Base-by-base conservation (phyloP, 2,329 filamentous ascomycete genomes). In the Chalara sp. region DNA sequence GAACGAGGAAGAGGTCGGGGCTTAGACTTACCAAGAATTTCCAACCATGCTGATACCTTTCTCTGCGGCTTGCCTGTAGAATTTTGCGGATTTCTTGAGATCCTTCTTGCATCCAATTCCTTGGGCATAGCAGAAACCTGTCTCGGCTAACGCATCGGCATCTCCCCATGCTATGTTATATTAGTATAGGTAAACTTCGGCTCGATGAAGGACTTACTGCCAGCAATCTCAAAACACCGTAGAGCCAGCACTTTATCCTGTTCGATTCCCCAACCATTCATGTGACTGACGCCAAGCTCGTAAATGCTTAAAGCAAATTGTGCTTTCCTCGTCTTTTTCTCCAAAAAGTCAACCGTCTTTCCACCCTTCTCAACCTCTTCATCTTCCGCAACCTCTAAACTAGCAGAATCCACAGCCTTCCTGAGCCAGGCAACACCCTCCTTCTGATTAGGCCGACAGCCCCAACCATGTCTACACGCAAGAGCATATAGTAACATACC, bases 31-130 rank as follows among this genome's bases (percentile, higher is more conserved):
- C 92, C 93, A 99, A 75, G 90, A 96, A 67, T 97, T 97, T 50
- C 93, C 93, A 51, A 96, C 86, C 90, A 97, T 97, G 69, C 83
- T 95, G 76, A 96, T 91, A 6, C 93, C 93, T 70, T 93, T 93
- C 29, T 86, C 83, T 67, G 96, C 93, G 5, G 93, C 93, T 73
- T 85, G 78, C 28, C 93, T 84, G 67, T 97, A 97, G 63, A 93
- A 89, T 54, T 82, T 87, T 53, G 93, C 92, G 46, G 89, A 92
- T 72, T 91, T 96, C 74, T 90, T 96, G 65, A 96, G 74, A 65
- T 97, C 88, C 71, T 97, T 99, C 75, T 93, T 96, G 67, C 88
- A 95, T 5, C 93, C 93, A 48, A 96, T 76, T 6, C 91, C 93
- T 66, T 97, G 84, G 1, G 90, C 89, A 64, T 97, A 99, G 72